Evolutionary conservation across 2,329 filamentous ascomycete genomes (phyloP).

Genomic region (Talaromyces rugulosus): DNA sequence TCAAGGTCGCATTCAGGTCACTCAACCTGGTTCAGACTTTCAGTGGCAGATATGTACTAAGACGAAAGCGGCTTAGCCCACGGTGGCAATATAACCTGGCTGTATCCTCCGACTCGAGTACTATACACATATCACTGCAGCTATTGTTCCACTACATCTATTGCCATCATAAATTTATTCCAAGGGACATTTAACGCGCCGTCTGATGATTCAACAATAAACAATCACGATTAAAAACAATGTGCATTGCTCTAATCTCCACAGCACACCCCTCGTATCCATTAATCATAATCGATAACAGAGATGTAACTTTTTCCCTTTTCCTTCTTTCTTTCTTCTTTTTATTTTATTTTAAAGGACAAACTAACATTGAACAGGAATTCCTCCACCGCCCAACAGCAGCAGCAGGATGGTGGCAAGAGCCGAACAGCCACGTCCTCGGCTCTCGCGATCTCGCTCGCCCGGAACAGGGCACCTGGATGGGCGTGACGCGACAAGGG

Average conservation of each 20-base stretch:
- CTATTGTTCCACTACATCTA: neutral
- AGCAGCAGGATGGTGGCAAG: conserved; percentile 56
- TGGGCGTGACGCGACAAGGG: conserved; percentile 58
- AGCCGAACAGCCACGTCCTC: conserved; percentile 52
- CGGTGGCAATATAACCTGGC: neutral
- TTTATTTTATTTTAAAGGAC: neutral
- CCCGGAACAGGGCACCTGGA: conserved; percentile 59
- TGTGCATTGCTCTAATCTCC: conserved; percentile 75
- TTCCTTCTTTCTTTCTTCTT: neutral
- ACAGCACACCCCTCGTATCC: conserved; percentile 72
- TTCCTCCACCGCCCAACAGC: conserved; percentile 59
- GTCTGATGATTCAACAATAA: neutral
- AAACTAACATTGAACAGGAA: conserved; percentile 42
- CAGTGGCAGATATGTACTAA: too few species aligned
- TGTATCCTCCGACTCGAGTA: neutral
- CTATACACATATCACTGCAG: too few species aligned
- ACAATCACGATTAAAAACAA: conserved; percentile 28
- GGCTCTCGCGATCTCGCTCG: conserved; percentile 61
- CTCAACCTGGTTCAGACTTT: too few species aligned
- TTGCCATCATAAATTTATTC: neutral
- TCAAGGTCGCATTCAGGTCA: too few species aligned
- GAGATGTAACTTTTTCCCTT: conserved; percentile 52
- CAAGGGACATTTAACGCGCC: neutral
- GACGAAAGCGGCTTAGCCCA: neutral
- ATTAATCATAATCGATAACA: conserved; percentile 71